Evolutionary conservation across 495 filamentous ascomycete species (phyloP), one percentile per base, ranked within the genome.

Genomic region (Aspergillus sparsus): DNA sequence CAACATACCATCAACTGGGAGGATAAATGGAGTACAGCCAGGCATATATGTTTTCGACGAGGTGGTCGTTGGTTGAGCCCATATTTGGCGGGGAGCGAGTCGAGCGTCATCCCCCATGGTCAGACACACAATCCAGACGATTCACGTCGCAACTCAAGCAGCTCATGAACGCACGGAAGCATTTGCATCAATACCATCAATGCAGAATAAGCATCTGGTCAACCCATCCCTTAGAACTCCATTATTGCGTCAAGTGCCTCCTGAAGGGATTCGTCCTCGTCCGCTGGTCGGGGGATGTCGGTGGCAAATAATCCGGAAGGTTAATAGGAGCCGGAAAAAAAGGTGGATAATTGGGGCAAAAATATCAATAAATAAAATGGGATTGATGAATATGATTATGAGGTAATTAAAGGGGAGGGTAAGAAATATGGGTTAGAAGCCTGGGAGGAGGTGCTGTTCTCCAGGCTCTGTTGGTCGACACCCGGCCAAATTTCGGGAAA

Each of bases 11-110:
- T 77, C 62, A 60, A 72, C 79, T 7, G 87, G 86, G 13, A 93
- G 78, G 21, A 83, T 78, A 67, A 87, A 80, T 7, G 85, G 85
- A 12, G 82, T 83, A 67, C 87, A 90, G 34, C 79, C 80, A 7
- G 76, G 67, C 3, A 67, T 32, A 55, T 79, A 77, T 3, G 70
- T 64, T 35, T 67, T 64, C 7, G 70, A 73, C 10, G 72, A 69
- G 7, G 74, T 77, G 7, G 76, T 70, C 49, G 77, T 79, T 34
- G 80, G 79, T 58, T 77, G 69, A 53, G 76, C 80, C 80, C 80
- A 83, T 53, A 83, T 81, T 67, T 83, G 80, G 68, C 80, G 80
- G 59, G 74, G 74, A 62, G 68, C 66, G 53, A 78, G 51, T 58
- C 60, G 70, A 55, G 61, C 67, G 56, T 65, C 70, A 72, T 75